Percentiles rank a stretch among this genome's conserved stretches.
Conservation (phyloP, 2,329 filamentous ascomycete genomes). For the Setomelanomma holmii region DNA sequence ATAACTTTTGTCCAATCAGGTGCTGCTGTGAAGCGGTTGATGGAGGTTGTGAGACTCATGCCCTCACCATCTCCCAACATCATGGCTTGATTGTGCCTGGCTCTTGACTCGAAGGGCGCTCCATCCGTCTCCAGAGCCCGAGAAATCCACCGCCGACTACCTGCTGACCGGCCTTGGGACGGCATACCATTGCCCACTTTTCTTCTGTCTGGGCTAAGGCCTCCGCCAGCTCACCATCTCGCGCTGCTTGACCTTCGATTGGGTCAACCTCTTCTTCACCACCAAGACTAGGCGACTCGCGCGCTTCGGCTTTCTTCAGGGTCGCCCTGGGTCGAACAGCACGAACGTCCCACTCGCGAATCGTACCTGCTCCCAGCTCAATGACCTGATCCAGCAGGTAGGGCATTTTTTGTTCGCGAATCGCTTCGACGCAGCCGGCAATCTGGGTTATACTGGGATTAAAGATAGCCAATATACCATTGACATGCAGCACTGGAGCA, state of each 20-base stretch:
- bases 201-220: constrained; percentile 34
- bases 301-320: constrained; percentile 26
- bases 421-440: constrained; percentile 65
- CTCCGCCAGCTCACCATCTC: constrained; percentile 38
- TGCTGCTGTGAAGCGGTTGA: neutral
- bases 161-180: constrained; percentile 45
- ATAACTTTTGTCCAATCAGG: neutral
- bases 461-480: constrained; percentile 74
- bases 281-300: constrained; percentile 13
- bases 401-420: constrained; percentile 62
- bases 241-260: constrained; percentile 28
- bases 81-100: neutral
- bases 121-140: constrained; percentile 47
- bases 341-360: constrained; percentile 70
- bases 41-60: neutral
- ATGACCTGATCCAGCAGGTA: constrained; percentile 66
- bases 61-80: neutral
- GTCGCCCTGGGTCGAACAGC: constrained; percentile 53
- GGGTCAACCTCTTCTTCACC: constrained; percentile 21
- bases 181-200: constrained; percentile 47
- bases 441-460: constrained; percentile 82
- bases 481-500: constrained; percentile 65
- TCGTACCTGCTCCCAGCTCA: constrained; percentile 63
- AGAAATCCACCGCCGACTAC: constrained; percentile 49
- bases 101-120: constrained; percentile 11